phyloP scores from a whole-genome alignment of 75 land plant genomes.

The Ceratopteris richardii region DNA sequence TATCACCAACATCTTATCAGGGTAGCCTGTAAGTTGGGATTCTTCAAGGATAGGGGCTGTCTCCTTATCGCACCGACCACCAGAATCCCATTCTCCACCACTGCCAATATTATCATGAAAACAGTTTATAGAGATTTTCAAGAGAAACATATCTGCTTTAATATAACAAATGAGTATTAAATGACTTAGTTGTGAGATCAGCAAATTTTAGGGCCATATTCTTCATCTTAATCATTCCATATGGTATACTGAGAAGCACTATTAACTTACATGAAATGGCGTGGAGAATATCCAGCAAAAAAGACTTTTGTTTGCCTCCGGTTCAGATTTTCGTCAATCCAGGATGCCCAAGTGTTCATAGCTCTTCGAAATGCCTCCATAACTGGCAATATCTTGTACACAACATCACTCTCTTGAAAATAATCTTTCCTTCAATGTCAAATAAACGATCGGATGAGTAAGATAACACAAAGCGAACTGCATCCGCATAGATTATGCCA shows the following conservation, averaged over 20 bases:
- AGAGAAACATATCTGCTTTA: no score
- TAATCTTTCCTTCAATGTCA: conserved; percentile 47
- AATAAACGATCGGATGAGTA: no score
- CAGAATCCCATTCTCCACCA: not conserved
- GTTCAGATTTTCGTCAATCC: conserved; percentile 54
- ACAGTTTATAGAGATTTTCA: no score
- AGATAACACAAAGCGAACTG: no score
- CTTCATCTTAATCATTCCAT: no score
- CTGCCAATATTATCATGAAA: not conserved
- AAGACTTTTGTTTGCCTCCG: conserved; percentile 36
- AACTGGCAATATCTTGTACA: conserved; percentile 56
- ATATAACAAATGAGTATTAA: no score
- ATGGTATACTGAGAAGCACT: no score
- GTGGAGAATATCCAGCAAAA: conserved; percentile 70
- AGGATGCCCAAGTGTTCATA: conserved; percentile 67
- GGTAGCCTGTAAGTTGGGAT: conserved; percentile 28
- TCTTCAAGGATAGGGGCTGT: conserved; percentile 38
- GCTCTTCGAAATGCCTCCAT: conserved; percentile 57
- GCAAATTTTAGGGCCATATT: no score
- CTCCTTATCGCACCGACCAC: conserved; percentile 22
- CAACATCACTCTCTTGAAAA: conserved; percentile 46
- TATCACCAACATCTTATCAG: conserved; percentile 21
- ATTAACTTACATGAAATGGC: conserved; percentile 58
- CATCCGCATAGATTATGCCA: no score
- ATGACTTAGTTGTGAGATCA: no score